Base-by-base conservation (phyloP, 192 early-diverging fungal genomes). In the Anaeromyces robustus region DNA sequence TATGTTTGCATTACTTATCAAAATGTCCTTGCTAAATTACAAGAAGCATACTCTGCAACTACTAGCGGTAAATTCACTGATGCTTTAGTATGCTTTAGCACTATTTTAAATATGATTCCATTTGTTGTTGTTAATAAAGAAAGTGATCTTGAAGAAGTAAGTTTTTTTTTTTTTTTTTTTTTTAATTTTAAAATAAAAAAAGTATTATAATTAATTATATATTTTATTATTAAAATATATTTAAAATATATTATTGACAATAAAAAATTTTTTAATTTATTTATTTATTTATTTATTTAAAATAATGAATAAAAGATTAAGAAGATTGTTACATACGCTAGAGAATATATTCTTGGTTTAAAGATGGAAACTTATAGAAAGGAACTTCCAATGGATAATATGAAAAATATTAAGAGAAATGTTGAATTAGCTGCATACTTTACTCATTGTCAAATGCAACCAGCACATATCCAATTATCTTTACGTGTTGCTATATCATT, bases 381-480 rank as follows among this genome's bases (percentile, higher is more conserved):
- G 31, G 88, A 89, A 28, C 82, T 89, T 29, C 82, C 87, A 77
- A 88, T 87, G 79, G 90, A 87, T 52, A 89, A 78, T 52, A 29
- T 79, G 29, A 79, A 39, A 0, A 86, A 85, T 80, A 84, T 77
- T 82, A 95, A 94, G 81, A 89, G 94, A 32, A 87, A 87, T 29
- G 84, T 98, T 16, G 98, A 98, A 83, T 88, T 99, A 34, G 95
- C 96, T 0, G 95, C 95, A 1, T 99, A 97, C 87, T 98, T 97
- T 84, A 96, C 98, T 3, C 94, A 97, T 83, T 95, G 94, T 85
- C 88, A 94, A 82, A 87, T 99, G 78, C 95, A 97, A 79, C 90
- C 92, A 0, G 85, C 86, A n/a, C 98, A 99, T 85, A 87, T 95
- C 86, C 96, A 96, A 83, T 89, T 96, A 34, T 91, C 92, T 77